Conservation (phyloP, 169 alveolate species). For the Amoebophrya sp. region DNA sequence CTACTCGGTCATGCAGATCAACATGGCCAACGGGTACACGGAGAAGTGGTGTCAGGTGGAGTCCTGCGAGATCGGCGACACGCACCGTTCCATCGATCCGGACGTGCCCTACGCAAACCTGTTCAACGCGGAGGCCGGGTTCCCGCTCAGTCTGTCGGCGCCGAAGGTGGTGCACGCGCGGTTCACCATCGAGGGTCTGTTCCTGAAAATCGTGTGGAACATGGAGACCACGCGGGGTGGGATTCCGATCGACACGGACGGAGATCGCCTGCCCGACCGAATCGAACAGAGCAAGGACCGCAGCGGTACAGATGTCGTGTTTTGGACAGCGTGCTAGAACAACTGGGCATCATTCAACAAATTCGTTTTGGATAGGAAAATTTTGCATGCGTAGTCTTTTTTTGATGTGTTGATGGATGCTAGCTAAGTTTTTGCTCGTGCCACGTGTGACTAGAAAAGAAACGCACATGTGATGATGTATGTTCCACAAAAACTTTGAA, state of each 20-base stretch:
- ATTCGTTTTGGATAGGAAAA: no score
- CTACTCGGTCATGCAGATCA: neutral
- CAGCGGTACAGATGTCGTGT: no score
- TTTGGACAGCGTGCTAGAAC: no score
- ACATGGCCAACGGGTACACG: neutral
- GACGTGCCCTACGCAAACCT: conserved; percentile 8
- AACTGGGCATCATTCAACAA: no score
- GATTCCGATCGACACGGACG: neutral
- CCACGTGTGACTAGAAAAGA: no score
- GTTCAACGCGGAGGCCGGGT: conserved; percentile 21
- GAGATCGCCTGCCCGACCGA: neutral
- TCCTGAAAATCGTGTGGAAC: neutral
- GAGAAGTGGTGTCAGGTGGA: conserved; percentile 22
- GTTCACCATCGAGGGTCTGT: conserved; percentile 1
- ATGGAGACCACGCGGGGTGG: neutral
- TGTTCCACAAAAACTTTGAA: no score
- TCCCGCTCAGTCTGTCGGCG: neutral
- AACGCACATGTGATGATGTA: no score
- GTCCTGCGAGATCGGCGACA: conserved; percentile 9
- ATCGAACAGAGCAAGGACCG: neutral
- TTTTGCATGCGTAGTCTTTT: no score
- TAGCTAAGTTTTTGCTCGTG: no score
- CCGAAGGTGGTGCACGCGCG: conserved; percentile 24
- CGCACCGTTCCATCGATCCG: neutral
- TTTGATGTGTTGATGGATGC: no score